Percentiles rank a stretch among this genome's conserved stretches.
Evolutionary conservation across 1,139 yeast genomes (phyloP).

Genomic region (Schizosaccharomyces versatilis): DNA sequence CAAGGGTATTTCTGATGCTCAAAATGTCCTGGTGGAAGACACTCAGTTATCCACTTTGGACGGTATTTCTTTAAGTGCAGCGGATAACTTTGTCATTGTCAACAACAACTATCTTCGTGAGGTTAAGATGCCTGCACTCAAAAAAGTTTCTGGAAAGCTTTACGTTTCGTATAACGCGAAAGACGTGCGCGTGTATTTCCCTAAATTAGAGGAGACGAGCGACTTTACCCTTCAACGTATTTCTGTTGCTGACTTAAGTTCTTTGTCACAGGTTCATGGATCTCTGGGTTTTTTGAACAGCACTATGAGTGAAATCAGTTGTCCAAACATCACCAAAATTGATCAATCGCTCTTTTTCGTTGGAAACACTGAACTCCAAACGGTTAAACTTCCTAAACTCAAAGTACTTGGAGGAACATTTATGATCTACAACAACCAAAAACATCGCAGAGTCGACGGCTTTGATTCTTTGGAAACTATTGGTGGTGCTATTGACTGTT

Average conservation of each 20-base stretch:
- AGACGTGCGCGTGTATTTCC: slow-evolving; percentile 47
- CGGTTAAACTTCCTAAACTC: slow-evolving; percentile 48
- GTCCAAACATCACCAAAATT: slow-evolving; percentile 34
- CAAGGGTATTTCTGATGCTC: slow-evolving; percentile 53
- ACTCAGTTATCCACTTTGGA: slow-evolving; percentile 58
- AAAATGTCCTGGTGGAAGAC: slow-evolving; percentile 56
- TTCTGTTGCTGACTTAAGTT: slow-evolving; percentile 44
- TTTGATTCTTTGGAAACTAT: slow-evolving; percentile 52
- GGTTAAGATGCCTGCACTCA: slow-evolving; percentile 39
- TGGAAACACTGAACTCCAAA: slow-evolving; percentile 50
- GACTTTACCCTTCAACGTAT: slow-evolving; percentile 66
- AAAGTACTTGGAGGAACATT: slow-evolving; percentile 63
- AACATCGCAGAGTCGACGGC: slow-evolving; percentile 41
- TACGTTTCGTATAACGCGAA: slow-evolving; percentile 72
- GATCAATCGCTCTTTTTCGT: slow-evolving; percentile 66
- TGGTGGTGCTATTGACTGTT: slow-evolving; percentile 68
- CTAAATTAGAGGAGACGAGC: slow-evolving; percentile 60
- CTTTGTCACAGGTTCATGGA: slow-evolving; percentile 50
- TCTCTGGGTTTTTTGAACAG: slow-evolving; percentile 65
- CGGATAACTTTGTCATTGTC: slow-evolving; percentile 64
- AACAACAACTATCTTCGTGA: slow-evolving; percentile 61
- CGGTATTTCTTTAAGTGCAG: slow-evolving; percentile 58
- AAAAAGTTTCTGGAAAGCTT: slow-evolving; percentile 38
- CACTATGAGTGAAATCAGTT: slow-evolving; percentile 34
- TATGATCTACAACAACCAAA: slow-evolving; percentile 52